Conservation (phyloP, 2,329 filamentous ascomycete species). For the Colletotrichum sojae region DNA sequence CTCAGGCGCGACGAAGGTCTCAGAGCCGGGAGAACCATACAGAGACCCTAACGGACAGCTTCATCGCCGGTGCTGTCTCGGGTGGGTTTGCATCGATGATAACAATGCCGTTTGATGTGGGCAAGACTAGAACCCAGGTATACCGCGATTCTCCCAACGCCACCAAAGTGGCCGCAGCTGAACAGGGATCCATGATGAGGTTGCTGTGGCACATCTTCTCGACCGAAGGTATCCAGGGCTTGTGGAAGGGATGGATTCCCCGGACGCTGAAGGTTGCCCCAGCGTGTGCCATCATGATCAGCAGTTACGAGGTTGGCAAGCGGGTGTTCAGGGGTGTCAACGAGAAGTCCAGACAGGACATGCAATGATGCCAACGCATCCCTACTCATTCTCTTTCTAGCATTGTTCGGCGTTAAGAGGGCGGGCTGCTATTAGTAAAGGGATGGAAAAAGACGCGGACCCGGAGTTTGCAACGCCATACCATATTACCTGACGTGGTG, state of each 20-base stretch:
- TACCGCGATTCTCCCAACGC: slow-evolving; percentile 71
- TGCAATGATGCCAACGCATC: slow-evolving; percentile 24
- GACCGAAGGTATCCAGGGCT: slow-evolving; percentile 83
- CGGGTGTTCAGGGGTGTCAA: slow-evolving; percentile 86
- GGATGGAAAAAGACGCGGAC: slow-evolving; percentile 15
- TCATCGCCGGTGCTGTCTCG: slow-evolving; percentile 85
- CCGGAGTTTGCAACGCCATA: slow-evolving; percentile 35
- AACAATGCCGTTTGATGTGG: slow-evolving; percentile 97
- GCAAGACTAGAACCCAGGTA: slow-evolving; percentile 95
- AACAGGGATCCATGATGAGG: slow-evolving; percentile 82
- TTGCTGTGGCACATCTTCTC: slow-evolving; percentile 93
- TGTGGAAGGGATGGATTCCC: slow-evolving; percentile 94
- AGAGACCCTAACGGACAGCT: slow-evolving; percentile 89
- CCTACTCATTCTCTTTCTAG: slow-evolving; percentile 19
- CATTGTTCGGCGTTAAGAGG: slow-evolving; percentile 37
- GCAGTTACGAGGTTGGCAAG: slow-evolving; percentile 96
- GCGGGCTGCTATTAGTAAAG: slow-evolving; percentile 28
- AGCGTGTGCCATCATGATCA: slow-evolving; percentile 99
- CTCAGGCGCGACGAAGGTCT: slow-evolving; percentile 64
- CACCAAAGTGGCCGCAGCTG: slow-evolving; percentile 66
- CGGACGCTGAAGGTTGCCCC: slow-evolving; percentile 95
- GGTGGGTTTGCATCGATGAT: slow-evolving; percentile 89
- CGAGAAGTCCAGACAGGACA: slow-evolving; percentile 53
- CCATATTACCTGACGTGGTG: slow-evolving; percentile 14
- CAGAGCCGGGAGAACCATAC: slow-evolving; percentile 79